Evolutionary conservation across 108 stramenopile genomes (phyloP).

Genomic region (Cylindrotheca closterium): DNA sequence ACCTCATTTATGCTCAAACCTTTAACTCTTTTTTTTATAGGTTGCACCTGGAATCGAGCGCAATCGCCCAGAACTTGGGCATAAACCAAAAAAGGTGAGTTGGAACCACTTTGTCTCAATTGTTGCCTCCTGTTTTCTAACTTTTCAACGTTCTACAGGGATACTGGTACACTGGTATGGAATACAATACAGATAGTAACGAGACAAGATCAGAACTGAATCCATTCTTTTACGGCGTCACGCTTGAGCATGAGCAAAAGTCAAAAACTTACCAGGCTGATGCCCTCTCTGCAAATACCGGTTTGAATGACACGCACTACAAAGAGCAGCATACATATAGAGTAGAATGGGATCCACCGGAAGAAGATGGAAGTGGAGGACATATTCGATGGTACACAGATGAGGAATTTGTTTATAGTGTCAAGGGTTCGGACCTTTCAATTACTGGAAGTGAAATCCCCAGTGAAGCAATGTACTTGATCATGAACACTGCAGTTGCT

Average conservation of each 20-base stretch:
- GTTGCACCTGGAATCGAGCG: slow-evolving; percentile 46
- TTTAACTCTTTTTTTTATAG: not conserved
- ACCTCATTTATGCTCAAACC: not conserved
- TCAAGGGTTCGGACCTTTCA: slow-evolving; percentile 53
- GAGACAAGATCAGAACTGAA: slow-evolving; percentile 66
- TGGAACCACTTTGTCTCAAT: slow-evolving; percentile 24
- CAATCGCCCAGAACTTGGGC: slow-evolving; percentile 47
- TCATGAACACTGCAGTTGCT: slow-evolving; percentile 87
- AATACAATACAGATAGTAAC: slow-evolving; percentile 69
- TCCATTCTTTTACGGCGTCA: slow-evolving; percentile 90
- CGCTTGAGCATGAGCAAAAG: slow-evolving; percentile 69
- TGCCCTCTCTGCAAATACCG: slow-evolving; percentile 81
- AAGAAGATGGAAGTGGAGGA: slow-evolving; percentile 60
- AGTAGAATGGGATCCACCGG: slow-evolving; percentile 87
- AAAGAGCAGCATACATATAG: slow-evolving; percentile 68
- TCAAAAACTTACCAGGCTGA: slow-evolving; percentile 81
- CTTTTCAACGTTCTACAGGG: slow-evolving; percentile 34
- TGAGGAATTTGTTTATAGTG: slow-evolving; percentile 61
- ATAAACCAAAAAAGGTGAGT: slow-evolving; percentile 54
- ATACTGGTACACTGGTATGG: slow-evolving; percentile 79
- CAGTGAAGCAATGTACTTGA: slow-evolving; percentile 86
- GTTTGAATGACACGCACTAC: slow-evolving; percentile 63
- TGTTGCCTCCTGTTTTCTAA: not conserved
- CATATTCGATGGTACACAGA: slow-evolving; percentile 84
- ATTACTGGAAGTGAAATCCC: slow-evolving; percentile 82